phyloP scores from a whole-genome alignment of 2,329 filamentous ascomycete genomes.

The Aspergillus sp. region DNA sequence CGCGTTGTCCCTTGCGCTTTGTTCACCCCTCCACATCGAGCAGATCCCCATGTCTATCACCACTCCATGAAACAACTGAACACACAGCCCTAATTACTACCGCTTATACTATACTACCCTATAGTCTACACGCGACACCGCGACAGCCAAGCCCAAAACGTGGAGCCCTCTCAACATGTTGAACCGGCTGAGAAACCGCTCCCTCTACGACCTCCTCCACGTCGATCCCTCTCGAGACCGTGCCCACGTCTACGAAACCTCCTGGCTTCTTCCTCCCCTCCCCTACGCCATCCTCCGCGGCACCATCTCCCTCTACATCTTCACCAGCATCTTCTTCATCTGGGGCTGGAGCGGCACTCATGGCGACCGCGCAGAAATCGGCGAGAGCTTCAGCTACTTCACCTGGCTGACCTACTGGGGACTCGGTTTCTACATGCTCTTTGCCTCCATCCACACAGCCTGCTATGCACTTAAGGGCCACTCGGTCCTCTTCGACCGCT shows the following conservation, averaged over 20 bases:
- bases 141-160: background rate
- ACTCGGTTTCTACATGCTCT: slow-evolving; percentile 73
- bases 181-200: slow-evolving; percentile 12
- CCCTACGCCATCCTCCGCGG: slow-evolving; percentile 60
- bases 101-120: background rate
- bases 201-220: slow-evolving; percentile 30
- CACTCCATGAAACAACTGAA: background rate
- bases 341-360: slow-evolving; percentile 67
- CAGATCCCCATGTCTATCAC: background rate
- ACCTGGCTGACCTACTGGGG: slow-evolving; percentile 82
- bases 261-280: slow-evolving; percentile 73
- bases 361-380: slow-evolving; percentile 49
- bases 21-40: background rate
- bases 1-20: background rate
- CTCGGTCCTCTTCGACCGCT: slow-evolving; percentile 58
- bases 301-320: slow-evolving; percentile 59
- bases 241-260: slow-evolving; percentile 72
- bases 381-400: slow-evolving; percentile 74
- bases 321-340: slow-evolving; percentile 68
- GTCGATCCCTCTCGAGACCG: slow-evolving; percentile 44
- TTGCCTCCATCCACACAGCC: slow-evolving; percentile 68
- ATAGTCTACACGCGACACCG: background rate
- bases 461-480: slow-evolving; percentile 61
- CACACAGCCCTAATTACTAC: background rate
- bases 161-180: slow-evolving; percentile 14